Evolutionary conservation across 768 basidiomycete species (phyloP).

Genomic region (Tulasnella calospora): DNA sequence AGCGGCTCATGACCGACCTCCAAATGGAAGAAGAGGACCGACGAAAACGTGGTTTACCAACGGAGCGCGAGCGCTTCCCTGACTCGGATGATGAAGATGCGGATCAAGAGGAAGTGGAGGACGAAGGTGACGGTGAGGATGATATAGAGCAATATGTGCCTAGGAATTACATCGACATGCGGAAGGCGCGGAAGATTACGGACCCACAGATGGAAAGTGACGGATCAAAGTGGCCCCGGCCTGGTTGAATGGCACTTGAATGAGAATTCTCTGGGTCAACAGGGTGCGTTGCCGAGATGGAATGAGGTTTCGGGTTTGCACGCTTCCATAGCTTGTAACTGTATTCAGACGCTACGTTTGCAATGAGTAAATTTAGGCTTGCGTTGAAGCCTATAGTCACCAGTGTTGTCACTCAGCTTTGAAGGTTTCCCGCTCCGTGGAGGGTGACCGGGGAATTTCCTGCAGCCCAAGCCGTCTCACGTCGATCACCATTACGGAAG

Average conservation of each 20-base stretch:
- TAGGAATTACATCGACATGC: conserved; percentile 21
- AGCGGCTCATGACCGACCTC: conserved; percentile 73
- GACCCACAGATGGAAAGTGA: conserved; percentile 23
- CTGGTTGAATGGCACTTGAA: conserved; percentile 9
- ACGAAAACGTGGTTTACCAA: conserved; percentile 35
- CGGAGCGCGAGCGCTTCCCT: conserved; percentile 55
- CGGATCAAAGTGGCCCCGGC: conserved; percentile 26
- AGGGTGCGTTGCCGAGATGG: too few relatives aligned
- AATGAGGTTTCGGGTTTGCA: too few relatives aligned
- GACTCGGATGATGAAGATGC: conserved; percentile 44
- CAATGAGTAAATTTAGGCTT: too few relatives aligned
- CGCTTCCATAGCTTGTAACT: too few relatives aligned
- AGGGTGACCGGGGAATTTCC: too few relatives aligned
- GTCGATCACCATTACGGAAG: too few relatives aligned
- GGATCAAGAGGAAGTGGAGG: conserved; percentile 45
- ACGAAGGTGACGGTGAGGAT: conserved; percentile 47
- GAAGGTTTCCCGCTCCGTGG: too few relatives aligned
- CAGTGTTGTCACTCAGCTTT: too few relatives aligned
- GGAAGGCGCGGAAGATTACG: conserved; percentile 5
- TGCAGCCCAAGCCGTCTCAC: too few relatives aligned
- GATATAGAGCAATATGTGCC: conserved; percentile 26
- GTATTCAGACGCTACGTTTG: too few relatives aligned
- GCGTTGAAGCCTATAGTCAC: too few relatives aligned
- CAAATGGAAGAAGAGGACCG: conserved; percentile 55
- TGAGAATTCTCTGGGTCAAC: background rate